Evolutionary conservation across 306 rosid species (phyloP).

Genomic region (Citrullus amarus): DNA sequence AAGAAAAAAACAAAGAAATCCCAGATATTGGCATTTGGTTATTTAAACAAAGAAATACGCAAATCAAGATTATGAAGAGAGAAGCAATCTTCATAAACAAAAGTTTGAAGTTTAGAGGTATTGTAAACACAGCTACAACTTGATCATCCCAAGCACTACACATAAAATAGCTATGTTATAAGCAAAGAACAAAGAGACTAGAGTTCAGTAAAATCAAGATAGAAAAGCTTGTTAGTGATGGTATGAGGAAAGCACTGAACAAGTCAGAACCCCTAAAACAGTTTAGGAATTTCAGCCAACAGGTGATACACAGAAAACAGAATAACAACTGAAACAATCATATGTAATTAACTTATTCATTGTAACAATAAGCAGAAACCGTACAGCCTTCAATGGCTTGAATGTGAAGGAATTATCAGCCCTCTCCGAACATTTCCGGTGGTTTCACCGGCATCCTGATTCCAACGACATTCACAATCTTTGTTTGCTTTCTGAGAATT

Average conservation of each 20-base stretch:
- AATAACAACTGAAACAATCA: not conserved
- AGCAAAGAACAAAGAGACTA: not conserved
- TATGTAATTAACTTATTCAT: not conserved
- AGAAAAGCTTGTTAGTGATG: not conserved
- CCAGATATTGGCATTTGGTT: not conserved
- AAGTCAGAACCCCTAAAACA: not conserved
- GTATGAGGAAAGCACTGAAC: not conserved
- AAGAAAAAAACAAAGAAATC: not conserved
- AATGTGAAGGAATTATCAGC: not conserved
- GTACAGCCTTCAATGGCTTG: not conserved
- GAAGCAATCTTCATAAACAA: not conserved
- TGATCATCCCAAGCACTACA: not conserved
- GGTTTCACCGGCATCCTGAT: not conserved
- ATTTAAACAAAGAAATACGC: not conserved
- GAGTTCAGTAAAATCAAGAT: not conserved
- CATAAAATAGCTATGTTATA: not conserved
- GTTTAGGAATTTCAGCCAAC: not conserved
- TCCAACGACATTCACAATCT: not conserved
- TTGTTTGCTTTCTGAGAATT: not conserved
- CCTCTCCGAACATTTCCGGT: not conserved
- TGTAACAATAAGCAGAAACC: not conserved
- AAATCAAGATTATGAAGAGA: not conserved
- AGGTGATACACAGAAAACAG: not conserved
- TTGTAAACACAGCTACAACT: not conserved
- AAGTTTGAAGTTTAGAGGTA: not conserved